These are phyloP conservation scores for Euphorbia schlechtendalii DNA, from an alignment of 441 rosid genomes.

Conservation along the genomic window DNA sequence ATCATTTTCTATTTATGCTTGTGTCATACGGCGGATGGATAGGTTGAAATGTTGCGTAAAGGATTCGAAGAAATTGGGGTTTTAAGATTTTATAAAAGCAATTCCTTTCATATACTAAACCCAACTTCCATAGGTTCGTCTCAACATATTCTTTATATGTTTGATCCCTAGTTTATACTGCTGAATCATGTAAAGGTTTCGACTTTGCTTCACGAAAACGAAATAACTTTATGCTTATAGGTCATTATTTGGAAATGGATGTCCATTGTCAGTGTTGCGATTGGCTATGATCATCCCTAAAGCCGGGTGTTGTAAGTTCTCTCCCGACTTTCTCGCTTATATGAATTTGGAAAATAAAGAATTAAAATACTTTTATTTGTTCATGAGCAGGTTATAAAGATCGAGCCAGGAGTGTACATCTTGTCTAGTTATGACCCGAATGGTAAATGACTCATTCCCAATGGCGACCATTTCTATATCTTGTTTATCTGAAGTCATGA, in stretches of 20 bases:
- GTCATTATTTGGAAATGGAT: slow-evolving; percentile 98
- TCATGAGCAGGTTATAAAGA: slow-evolving; percentile 70
- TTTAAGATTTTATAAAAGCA: slow-evolving; percentile 40
- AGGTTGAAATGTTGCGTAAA: slow-evolving; percentile 63
- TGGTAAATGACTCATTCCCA: slow-evolving; percentile 43
- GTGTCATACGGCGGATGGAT: slow-evolving; percentile 23
- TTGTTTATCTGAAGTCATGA: not conserved
- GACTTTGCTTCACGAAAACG: not conserved
- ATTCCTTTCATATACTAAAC: slow-evolving; percentile 58
- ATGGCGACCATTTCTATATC: not conserved
- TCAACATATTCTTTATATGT: slow-evolving; percentile 10
- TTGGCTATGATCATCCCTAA: slow-evolving; percentile 64
- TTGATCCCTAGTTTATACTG: no score
- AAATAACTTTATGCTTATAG: no score
- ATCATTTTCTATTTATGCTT: slow-evolving; percentile 13
- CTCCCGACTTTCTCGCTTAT: slow-evolving; percentile 5
- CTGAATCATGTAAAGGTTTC: not conserved
- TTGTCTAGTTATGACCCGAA: slow-evolving; percentile 56
- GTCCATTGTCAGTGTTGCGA: slow-evolving; percentile 81
- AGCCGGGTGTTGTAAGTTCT: slow-evolving; percentile 87
- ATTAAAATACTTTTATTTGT: not conserved
- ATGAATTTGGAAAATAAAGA: no score
- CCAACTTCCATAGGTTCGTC: slow-evolving; percentile 93
- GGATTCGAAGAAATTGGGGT: slow-evolving; percentile 81
- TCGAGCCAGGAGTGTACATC: slow-evolving; percentile 93